A percentile compares a stretch with the other conserved stretches of the same genome.
Evolutionary conservation across 2,329 filamentous ascomycete species (phyloP).

Genomic region (Penicillium griseofulvum): DNA sequence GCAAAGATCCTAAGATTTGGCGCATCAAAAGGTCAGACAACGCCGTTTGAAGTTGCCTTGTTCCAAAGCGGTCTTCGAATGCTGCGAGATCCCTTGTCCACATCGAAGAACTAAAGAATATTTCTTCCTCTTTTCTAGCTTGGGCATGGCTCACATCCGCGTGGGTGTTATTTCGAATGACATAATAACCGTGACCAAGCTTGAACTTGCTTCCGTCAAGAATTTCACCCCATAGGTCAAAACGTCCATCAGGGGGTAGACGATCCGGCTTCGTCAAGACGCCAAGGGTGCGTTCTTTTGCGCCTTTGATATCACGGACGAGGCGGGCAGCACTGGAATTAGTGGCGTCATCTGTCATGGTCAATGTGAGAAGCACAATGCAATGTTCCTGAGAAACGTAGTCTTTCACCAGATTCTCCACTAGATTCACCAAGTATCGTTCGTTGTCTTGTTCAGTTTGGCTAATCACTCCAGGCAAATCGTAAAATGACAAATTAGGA

Average conservation of each 20-base stretch:
- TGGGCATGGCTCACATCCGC: conserved; percentile 43
- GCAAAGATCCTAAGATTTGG: conserved; percentile 37
- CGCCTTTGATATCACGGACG: conserved; percentile 55
- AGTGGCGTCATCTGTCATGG: conserved; percentile 75
- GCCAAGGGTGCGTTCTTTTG: conserved; percentile 62
- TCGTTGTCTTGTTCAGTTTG: conserved; percentile 64
- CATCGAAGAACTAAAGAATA: conserved; percentile 50
- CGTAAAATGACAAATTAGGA: conserved; percentile 76
- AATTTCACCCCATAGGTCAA: conserved; percentile 62
- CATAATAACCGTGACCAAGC: conserved; percentile 73
- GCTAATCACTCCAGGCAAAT: conserved; percentile 78
- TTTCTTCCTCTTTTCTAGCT: conserved; percentile 50
- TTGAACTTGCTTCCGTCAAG: conserved; percentile 60
- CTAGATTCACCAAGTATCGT: conserved; percentile 67
- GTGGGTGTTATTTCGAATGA: conserved; percentile 61
- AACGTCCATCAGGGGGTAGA: conserved; percentile 52
- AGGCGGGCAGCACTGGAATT: conserved; percentile 69
- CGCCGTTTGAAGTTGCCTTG: conserved; percentile 46
- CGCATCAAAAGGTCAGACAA: conserved; percentile 48
- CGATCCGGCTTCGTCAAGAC: conserved; percentile 85
- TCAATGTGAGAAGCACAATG: conserved; percentile 72
- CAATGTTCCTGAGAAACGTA: conserved; percentile 70
- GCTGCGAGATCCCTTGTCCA: conserved; percentile 47
- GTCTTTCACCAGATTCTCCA: conserved; percentile 65
- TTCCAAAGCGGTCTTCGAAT: conserved; percentile 52